Base-by-base conservation (phyloP, 1,139 yeast species). In the Debaryomyces fabryi region DNA sequence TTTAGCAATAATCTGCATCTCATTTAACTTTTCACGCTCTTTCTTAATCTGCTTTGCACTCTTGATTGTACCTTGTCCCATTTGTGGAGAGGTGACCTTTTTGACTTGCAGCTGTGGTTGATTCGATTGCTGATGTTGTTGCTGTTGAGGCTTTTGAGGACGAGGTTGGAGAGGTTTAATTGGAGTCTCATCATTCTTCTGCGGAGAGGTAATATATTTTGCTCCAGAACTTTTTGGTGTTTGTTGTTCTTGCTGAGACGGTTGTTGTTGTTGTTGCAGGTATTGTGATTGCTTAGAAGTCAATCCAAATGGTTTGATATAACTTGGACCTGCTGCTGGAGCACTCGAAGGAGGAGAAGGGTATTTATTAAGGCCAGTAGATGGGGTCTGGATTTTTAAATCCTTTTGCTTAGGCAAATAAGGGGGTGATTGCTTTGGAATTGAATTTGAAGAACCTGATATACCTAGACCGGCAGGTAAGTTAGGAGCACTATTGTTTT, bases 1-100 rank as follows among this genome's bases (percentile, higher is more conserved):
- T 63, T 88, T 89, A 39, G 88, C 85, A 81, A 95, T 82, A 37
- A 91, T 81, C 69, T 93, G 97, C 48, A 86, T 82, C 56, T 93
- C 97, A 37, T 88, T 86, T 81, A 92, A 79, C 46, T 88, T 83
- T 36, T 89, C 84, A 81, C 81, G 71, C 75, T 82, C 80, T 45
- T 67, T 84, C 83, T 72, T 81, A 65, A 69, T 68, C 58, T 72
- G 77, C 58, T 74, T 74, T 21, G 79, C 72, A 27, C 74, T 61
- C 53, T 75, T 72, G 62, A 62, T 56, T 13, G 62, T 63, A 8
- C 50, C 61, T 4, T 64, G 65, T 44, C 77, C 67, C 38, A 59
- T 50, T 7, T 56, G 48, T 18, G 52, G 51, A 5, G 37, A 29
- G 10, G 44, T 13, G 5, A 35, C 44, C 21, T 51, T 50, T 45